These are phyloP conservation scores for Ceratocystis destructans DNA, from an alignment of 2,329 filamentous ascomycete genomes.

Conservation along the genomic window DNA sequence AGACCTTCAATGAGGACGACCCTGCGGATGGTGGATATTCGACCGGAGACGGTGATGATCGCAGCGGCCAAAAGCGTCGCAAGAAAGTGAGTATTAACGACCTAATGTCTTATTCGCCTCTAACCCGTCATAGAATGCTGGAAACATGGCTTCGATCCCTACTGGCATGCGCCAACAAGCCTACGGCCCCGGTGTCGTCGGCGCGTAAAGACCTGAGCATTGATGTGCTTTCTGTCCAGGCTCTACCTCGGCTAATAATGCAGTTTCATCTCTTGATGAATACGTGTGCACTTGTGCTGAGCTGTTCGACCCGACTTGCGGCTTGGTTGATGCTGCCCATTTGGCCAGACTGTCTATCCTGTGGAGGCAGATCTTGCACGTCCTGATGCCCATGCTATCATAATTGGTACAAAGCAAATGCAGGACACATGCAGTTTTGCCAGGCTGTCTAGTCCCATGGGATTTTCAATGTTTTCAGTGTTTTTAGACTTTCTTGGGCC, in stretches of 20 bases:
- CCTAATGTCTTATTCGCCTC: slow-evolving; percentile 25
- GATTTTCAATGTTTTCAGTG: slow-evolving; percentile 13
- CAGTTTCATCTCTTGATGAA: slow-evolving; percentile 10
- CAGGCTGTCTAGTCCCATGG: background rate
- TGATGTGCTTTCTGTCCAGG: background rate
- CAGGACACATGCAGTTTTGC: background rate
- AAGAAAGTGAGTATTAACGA: slow-evolving; percentile 42
- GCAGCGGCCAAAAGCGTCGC: slow-evolving; percentile 43
- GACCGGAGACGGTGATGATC: slow-evolving; percentile 56
- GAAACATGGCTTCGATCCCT: slow-evolving; percentile 32
- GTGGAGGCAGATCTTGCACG: background rate
- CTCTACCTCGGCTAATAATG: slow-evolving; percentile 18
- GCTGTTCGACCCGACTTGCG: background rate
- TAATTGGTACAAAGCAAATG: slow-evolving; percentile 1
- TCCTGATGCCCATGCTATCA: background rate
- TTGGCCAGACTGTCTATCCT: slow-evolving; percentile 3
- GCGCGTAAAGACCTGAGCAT: slow-evolving; percentile 31
- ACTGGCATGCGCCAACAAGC: slow-evolving; percentile 36
- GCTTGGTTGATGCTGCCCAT: slow-evolving; percentile 19
- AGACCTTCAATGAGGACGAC: slow-evolving; percentile 58
- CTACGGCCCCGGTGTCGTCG: slow-evolving; percentile 46
- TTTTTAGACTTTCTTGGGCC: slow-evolving; percentile 4
- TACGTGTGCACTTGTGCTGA: slow-evolving; percentile 10
- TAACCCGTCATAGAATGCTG: slow-evolving; percentile 36
- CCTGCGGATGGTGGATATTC: slow-evolving; percentile 50